phyloP scores from a whole-genome alignment of 306 rosid genomes.

The Sicyos baderoa region DNA sequence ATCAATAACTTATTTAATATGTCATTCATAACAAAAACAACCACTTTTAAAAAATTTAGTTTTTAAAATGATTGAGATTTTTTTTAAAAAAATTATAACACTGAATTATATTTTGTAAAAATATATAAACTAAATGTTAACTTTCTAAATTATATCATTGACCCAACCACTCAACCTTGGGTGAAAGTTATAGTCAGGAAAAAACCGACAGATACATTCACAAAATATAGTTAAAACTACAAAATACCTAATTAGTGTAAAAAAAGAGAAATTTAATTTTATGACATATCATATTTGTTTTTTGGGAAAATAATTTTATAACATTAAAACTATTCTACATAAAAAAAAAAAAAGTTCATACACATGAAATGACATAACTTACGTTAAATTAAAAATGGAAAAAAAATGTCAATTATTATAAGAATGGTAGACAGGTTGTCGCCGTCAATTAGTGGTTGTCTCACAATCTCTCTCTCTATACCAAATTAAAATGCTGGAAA shows the following conservation, averaged over 20 bases:
- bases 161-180: too few species aligned
- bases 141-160: background rate
- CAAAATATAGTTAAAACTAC: background rate
- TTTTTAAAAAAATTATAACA: too few species aligned
- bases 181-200: too few species aligned
- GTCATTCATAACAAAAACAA: too few species aligned
- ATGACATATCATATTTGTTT: too few species aligned
- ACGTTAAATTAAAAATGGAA: background rate
- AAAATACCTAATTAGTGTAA: background rate
- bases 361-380: background rate
- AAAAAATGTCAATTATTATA: background rate
- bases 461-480: slow-evolving; percentile 11
- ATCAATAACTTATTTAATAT: too few species aligned
- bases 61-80: too few species aligned
- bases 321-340: background rate
- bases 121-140: too few species aligned
- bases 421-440: slow-evolving; percentile 34
- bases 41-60: too few species aligned
- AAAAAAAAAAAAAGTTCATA: too few species aligned
- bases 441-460: slow-evolving; percentile 24
- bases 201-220: background rate
- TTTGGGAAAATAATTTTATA: too few species aligned
- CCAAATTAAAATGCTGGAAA: background rate
- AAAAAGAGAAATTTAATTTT: background rate
- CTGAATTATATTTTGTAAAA: too few species aligned